Conservation (phyloP, 331 rosid genomes). For the Acacia pycnantha region DNA sequence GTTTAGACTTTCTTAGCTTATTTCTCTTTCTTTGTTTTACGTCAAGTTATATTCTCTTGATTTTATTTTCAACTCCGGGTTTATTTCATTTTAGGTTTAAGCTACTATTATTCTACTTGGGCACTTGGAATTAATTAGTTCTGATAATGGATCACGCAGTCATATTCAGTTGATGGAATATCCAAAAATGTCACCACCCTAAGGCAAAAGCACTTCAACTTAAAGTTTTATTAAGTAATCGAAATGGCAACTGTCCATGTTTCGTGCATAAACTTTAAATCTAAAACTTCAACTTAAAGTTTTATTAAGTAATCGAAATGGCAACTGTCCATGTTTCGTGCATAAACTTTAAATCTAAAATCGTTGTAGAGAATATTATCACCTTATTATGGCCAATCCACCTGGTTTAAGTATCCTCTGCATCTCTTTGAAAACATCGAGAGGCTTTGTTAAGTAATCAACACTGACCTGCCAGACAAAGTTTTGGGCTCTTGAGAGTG, state of each 20-base stretch:
- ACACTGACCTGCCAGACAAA: conserved; percentile 71
- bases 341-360: background rate
- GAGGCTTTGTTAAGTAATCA: conserved; percentile 75
- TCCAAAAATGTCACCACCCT: conserved; percentile 6
- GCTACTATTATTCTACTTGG: background rate
- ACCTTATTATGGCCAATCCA: conserved; percentile 80
- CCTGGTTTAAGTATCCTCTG: conserved; percentile 75
- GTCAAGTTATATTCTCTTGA: background rate
- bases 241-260: conserved; percentile 16
- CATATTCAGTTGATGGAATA: background rate
- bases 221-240: background rate
- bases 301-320: background rate
- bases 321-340: background rate
- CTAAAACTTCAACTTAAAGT: background rate
- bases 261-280: background rate
- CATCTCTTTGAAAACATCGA: conserved; percentile 81
- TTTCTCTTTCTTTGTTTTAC: background rate
- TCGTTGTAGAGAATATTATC: conserved; percentile 13
- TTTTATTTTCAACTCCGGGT: background rate
- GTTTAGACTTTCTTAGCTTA: background rate
- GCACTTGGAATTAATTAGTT: background rate
- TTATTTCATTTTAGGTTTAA: background rate
- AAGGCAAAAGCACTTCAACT: conserved; percentile 4
- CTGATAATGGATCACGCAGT: background rate
- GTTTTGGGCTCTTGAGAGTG: background rate